Evolutionary conservation across 441 rosid species (phyloP), one percentile per base, ranked within the genome.

Genomic region (Corymbia citriodora): DNA sequence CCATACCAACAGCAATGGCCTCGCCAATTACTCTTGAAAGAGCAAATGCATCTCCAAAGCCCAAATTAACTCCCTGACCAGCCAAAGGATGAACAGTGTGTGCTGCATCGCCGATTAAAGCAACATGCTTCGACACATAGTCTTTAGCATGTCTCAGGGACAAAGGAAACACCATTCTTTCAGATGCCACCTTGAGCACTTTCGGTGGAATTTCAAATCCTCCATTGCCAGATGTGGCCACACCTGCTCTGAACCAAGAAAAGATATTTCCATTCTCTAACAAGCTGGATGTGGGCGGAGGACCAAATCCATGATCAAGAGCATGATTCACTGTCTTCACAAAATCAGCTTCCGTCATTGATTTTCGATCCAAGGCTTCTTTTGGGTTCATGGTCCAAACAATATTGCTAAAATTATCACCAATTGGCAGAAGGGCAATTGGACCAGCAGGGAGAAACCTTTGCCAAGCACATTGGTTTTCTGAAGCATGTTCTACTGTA

Each of bases 1-100:
- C 99, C 49, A 91, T 90, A 89, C 99, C 99, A 79, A 97, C 95
- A 31, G 99, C 99, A 93, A 97, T 90, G 31, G 99, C 98, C 89
- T 96, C 98, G 2, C 96, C 93, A 85, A 98, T 94, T 87, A 95
- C 92, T 92, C 94, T 95, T 13, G 99, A 95, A 93, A 98, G 99
- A 91, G 97, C 91, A 89, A 90, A 94, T 85, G 98, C 98, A 90
- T 98, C 99, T 83, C 96, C 97, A 89, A 97, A 98, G 87, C 99
- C 99, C 94, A 98, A 89, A 93, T 98, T 97, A 55, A 97, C 99
- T 91, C 99, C 99, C 94, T 98, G 99, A 90, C 99, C 99, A 65
- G 99, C 99, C 92, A 97, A 92, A 25, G 99, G 99, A 92, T 97
- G 99, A 90, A 98, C 96, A 21, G 99, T 95, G 72, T 97, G 99